Evolutionary conservation across 768 basidiomycete genomes (phyloP).

Genomic region (Leccinum boreale): DNA sequence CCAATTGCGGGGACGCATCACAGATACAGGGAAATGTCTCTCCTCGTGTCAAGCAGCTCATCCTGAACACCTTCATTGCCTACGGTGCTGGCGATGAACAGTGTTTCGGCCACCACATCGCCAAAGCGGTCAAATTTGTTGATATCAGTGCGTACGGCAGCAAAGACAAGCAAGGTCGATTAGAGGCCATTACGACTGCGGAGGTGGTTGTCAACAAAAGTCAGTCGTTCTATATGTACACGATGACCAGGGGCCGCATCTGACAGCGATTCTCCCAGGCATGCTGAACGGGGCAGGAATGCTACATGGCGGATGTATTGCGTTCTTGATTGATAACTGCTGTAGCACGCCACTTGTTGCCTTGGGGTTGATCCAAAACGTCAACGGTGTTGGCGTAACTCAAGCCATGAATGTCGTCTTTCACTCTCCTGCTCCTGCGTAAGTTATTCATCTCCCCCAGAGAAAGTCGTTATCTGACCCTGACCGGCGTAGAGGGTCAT

Average conservation of each 20-base stretch:
- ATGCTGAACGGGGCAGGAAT: constrained; percentile 77
- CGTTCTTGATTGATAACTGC: constrained; percentile 74
- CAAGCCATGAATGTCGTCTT: constrained; percentile 68
- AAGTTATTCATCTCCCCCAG: constrained; percentile 25
- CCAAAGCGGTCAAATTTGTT: constrained; percentile 56
- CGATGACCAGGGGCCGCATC: background rate
- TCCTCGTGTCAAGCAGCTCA: constrained; percentile 60
- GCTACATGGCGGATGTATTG: constrained; percentile 73
- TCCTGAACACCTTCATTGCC: constrained; percentile 60
- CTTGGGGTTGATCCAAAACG: constrained; percentile 54
- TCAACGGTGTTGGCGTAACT: constrained; percentile 73
- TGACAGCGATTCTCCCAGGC: constrained; percentile 34
- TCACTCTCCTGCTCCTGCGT: constrained; percentile 66
- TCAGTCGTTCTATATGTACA: constrained; percentile 27
- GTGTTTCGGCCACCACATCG: constrained; percentile 60
- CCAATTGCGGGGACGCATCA: constrained; percentile 55
- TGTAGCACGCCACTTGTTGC: constrained; percentile 67
- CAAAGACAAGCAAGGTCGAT: constrained; percentile 44
- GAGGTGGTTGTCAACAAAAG: constrained; percentile 64
- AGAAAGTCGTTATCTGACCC: constrained; percentile 4
- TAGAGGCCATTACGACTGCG: constrained; percentile 60
- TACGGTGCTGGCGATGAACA: constrained; percentile 69
- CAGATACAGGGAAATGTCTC: constrained; percentile 63
- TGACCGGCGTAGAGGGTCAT: constrained; percentile 46
- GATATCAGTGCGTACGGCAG: constrained; percentile 52